Base-by-base conservation (phyloP, 495 filamentous ascomycete genomes). In the Penicillium egyptiacum region DNA sequence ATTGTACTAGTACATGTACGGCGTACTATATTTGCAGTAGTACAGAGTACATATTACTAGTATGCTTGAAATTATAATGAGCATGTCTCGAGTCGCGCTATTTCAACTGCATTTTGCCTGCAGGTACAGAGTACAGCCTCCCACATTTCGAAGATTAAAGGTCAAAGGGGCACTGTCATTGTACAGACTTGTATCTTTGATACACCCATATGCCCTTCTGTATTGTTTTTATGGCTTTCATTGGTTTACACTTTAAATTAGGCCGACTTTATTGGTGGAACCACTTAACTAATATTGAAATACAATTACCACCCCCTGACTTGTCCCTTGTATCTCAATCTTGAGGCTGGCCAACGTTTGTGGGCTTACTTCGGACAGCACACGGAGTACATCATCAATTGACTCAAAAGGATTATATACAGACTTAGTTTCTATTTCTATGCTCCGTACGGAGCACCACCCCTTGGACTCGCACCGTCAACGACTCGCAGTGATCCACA, bases 331-430 rank as follows among this genome's bases (percentile, higher is more conserved):
- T 31, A 50, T 12, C 30, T 50, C n/a, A 50, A 50, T 20, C 37
- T 25, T 37, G 19, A 37, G 31, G 47, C 50, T 43, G 39, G 50
- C 50, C 39, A 50, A 31, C 35, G 25, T 41, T 33, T 3, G 12
- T 45, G 48, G 44, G 42, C 33, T 30, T 56, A 47, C 30, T 33
- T 12, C 30, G 30, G 26, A 33, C 40, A 60, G 25, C 33, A 4
- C n/a, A n/a, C n/a, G n/a, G n/a, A n/a, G n/a, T 40, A 47, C 39
- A 39, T 39, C 40, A 39, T 39, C 17, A 8, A 17, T 9, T 39
- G 6, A 39, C n/a, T 17, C 7, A 6, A 17, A 39, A 17, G 2
- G 2, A 9, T 9, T 17, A 9, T n/a, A 39, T 17, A 7, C 16
- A 39, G 35, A 39, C n/a, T 17, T 17, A 1, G 3, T 39, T n/a